Conservation (phyloP, 352 stramenopile species). For the Pythium myriotylum region DNA sequence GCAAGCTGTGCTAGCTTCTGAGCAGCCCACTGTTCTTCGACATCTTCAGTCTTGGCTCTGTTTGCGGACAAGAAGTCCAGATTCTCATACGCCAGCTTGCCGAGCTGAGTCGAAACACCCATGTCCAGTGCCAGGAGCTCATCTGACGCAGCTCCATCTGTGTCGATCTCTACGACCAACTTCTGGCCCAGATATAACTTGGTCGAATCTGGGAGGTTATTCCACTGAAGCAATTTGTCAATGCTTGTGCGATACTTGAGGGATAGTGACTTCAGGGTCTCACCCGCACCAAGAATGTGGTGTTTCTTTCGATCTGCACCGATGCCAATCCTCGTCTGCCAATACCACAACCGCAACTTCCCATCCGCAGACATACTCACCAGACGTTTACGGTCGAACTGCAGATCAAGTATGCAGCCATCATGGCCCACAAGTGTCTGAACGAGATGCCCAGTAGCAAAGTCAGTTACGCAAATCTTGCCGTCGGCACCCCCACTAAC, state of each 20-base stretch:
- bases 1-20: conserved; percentile 57
- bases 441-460: conserved; percentile 66
- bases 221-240: conserved; percentile 69
- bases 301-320: conserved; percentile 60
- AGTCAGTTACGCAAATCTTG: conserved; percentile 72
- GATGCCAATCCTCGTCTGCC: conserved; percentile 52
- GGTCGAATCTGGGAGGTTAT: conserved; percentile 65
- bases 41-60: conserved; percentile 51
- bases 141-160: conserved; percentile 41
- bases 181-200: conserved; percentile 81
- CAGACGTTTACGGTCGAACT: conserved; percentile 72
- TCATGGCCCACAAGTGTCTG: conserved; percentile 65
- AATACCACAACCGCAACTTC: conserved; percentile 66
- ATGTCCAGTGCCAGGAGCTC: conserved; percentile 65
- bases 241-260: conserved; percentile 81
- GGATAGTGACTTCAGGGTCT: conserved; percentile 72
- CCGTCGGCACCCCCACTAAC: conserved; percentile 57
- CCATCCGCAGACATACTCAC: conserved; percentile 69
- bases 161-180: conserved; percentile 62
- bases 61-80: conserved; percentile 66
- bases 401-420: conserved; percentile 55
- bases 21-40: conserved; percentile 59
- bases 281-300: conserved; percentile 68
- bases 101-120: conserved; percentile 44
- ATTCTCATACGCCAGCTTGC: conserved; percentile 66